Base-by-base conservation (phyloP, 1,139 yeast genomes). In the Suhomyces atakaporum region DNA sequence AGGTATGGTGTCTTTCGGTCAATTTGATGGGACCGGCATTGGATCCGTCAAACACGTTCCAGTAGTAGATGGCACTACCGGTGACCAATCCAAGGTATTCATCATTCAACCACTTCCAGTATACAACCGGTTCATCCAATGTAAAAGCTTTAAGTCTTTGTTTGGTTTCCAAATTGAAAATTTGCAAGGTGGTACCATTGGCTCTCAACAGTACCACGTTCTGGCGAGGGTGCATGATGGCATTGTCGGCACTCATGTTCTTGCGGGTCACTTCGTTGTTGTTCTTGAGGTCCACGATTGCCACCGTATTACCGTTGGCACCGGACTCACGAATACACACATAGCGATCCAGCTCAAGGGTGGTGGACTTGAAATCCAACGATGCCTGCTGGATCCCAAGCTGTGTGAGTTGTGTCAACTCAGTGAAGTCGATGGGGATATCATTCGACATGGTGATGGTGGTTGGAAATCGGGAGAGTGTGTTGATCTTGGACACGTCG, bases 171-270 rank as follows among this genome's bases (percentile, higher is more conserved):
- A 94, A 75, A 63, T 94, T 88, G 69, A 92, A 95, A 51, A 92
- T 86, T 69, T 92, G 98, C 45, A 90, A 77, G 29, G 96, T 89
- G 38, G 96, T 88, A 47, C 97, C 97, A 56, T 90, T 94, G 31
- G 98, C 97, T 58, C 97, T 78, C 48, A 94, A 78, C 15, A 96
- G 89, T 52, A 94, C 90, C 48, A 92, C 90, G 64, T 82, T 79
- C 62, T 88, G 84, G 19, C 69, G 60, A 12, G 98, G 97, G 62
- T 90, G 96, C 95, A 94, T 84, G 58, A 94, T 92, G 35, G 97
- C 97, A 47, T 90, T 86, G 66, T 94, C 99, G 33, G 98, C 99
- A 39, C 88, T 79, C 96, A 94, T 94, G 62, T 86, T 85, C 67
- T 94, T 90, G 56, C 95, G 81, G 29, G 79, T 73, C 20, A 81